Base-by-base conservation (phyloP, 345 rosid genomes). In the Stellera chamaejasme region DNA sequence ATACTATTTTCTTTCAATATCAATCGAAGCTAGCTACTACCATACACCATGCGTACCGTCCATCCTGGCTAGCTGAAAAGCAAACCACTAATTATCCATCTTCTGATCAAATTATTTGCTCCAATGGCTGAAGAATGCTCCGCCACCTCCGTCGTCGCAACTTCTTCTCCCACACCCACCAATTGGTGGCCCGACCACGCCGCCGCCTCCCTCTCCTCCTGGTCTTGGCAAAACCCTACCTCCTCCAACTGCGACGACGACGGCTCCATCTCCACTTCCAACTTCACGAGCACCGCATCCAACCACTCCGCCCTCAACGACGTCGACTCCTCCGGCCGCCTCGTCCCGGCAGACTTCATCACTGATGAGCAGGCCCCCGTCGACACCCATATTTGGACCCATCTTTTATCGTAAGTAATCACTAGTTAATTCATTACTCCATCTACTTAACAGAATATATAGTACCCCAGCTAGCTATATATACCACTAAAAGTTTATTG, bases 101-200 rank as follows among this genome's bases (percentile, higher is more conserved):
- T 19, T 19, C 23, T 19, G 23, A 19, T 19, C 5, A 13, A 13
- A 55, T 14, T 50, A 27, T 2, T 8, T 15, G 45, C 23, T 19
- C 23, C 53, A 26, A 73, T 66, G 81, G 74, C 80, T 50, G 81
- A 87, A 71, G 91, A 84, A 55, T 78, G 89, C 54, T 60, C 66
- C 42, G 72, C 72, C 9, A 52, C 67, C 50, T 70, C 74, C n/a
- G 75, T 69, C 27, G 68, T 69, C 27, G 68, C 59, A 19, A 54
- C 65, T 41, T 63, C 70, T 10, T 66, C 79, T 43, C 63, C 66
- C 9, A 39, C 78, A 5, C 68, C 68, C 27, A 55, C 60, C 43
- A 62, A 39, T 54, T 87, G 89, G 91, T 82, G 88, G 82, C 70
- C 65, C 61, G 85, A 86, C 72, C 89, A 79, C 58, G 83, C 73